Evolutionary conservation across 73 alveolate genomes (phyloP).

Genomic region (Blepharisma japonicum): DNA sequence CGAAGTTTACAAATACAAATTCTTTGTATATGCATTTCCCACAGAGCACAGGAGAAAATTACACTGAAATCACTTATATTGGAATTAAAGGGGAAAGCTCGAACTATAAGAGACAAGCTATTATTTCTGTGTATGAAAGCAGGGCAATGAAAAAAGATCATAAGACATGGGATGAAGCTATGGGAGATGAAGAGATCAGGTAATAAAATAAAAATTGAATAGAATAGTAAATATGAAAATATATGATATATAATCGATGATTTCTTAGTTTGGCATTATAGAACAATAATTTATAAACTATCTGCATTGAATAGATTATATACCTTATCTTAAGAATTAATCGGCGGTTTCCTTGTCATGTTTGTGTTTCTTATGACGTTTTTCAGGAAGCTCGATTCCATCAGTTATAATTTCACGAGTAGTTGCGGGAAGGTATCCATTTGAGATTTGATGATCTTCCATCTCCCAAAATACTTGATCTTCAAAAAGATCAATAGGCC

Average conservation of each 20-base stretch:
- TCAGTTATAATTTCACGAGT: too few relatives aligned
- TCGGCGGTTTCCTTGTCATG: too few relatives aligned
- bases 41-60: background rate
- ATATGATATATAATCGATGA: too few relatives aligned
- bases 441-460: too few relatives aligned
- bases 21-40: slow-evolving; percentile 23
- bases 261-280: too few relatives aligned
- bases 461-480: slow-evolving; percentile 4
- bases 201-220: background rate
- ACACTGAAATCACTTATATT: background rate
- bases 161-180: slow-evolving; percentile 23
- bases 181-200: background rate
- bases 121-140: slow-evolving; percentile 21
- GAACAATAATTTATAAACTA: too few relatives aligned
- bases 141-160: slow-evolving; percentile 18
- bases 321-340: too few relatives aligned
- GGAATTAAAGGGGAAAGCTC: slow-evolving; percentile 29
- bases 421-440: too few relatives aligned
- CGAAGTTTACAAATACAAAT: background rate
- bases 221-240: too few relatives aligned
- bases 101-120: slow-evolving; percentile 4
- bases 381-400: too few relatives aligned
- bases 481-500: background rate
- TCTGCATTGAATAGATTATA: too few relatives aligned
- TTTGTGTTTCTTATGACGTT: too few relatives aligned